Evolutionary conservation across 129 eudicot species (phyloP), one percentile per base, ranked within the genome.

Genomic region (Rutidosis leptorrhynchoides): DNA sequence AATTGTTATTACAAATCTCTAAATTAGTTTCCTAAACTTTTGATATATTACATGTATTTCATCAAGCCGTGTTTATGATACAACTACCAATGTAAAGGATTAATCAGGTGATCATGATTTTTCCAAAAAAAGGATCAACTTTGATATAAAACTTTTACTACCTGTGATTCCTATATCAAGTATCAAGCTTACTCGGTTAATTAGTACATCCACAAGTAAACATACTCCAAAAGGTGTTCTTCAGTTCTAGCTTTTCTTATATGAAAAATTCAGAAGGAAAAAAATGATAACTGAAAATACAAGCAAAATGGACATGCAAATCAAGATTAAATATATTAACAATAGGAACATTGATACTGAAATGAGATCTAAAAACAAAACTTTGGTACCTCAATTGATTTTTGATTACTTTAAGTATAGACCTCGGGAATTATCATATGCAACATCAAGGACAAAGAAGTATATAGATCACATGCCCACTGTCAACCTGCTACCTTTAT

Each of bases 401-500:
- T n/a, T 77, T 64, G 76, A 74, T 70, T 77, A 77, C 27, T 59
- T 65, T 58, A 72, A 37, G 64, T 55, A 79, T 67, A 68, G 54
- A 74, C 52, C 61, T 76, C 85, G 64, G 37, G 71, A 72, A 65
- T 49, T 77, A 73, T 81, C 82, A 78, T 78, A 58, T 33, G 77
- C 81, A 78, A 78, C 75, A 77, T 67, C 16, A 69, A 75, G 81
- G 66, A 65, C 72, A 78, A 58, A 45, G 76, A 81, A 74, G 66
- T 42, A 68, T 62, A 74, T 74, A 40, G 49, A 81, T 45, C 85
- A 72, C 76, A 76, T 64, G 76, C 73, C n/a, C 80, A 52, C 64
- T 62, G 67, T 88, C 85, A 87, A 76, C 88, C 88, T 26, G 90
- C 96, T 72, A 91, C 85, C 80, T 78, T 91, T 79, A 87, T 87